Evolutionary conservation across 768 basidiomycete species (phyloP).

Genomic region (Trametes sanguinea): DNA sequence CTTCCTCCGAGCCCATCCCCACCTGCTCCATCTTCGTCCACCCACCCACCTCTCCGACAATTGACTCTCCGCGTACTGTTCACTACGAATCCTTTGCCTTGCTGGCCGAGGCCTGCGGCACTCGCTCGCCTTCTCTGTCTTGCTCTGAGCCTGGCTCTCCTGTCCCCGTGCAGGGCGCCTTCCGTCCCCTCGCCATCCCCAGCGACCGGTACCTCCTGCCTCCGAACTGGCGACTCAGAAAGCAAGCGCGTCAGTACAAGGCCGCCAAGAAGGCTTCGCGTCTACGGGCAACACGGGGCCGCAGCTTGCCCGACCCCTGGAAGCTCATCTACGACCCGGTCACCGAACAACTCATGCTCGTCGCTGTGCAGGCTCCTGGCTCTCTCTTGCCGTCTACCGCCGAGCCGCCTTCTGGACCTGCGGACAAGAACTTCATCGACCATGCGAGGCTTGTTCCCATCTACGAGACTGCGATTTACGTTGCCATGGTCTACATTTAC

Average conservation of each 20-base stretch:
- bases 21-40: constrained; percentile 8
- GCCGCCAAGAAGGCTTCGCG: neutral
- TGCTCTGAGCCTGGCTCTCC: neutral
- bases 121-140: neutral
- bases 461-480: neutral
- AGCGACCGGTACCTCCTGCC: constrained; percentile 1
- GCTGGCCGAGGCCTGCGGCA: neutral
- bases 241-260: neutral
- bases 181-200: neutral
- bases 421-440: neutral
- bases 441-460: neutral
- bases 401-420: too few relatives aligned
- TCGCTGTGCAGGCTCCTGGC: neutral
- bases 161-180: neutral
- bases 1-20: neutral
- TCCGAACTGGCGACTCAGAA: neutral
- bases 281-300: neutral
- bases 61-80: neutral
- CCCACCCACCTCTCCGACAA: neutral
- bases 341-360: neutral
- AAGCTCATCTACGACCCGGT: neutral
- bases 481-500: neutral
- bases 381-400: too few relatives aligned
- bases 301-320: constrained; percentile 8
- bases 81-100: neutral